phyloP scores from a whole-genome alignment of 2,329 filamentous ascomycete species.

The Neofusicoccum ribis region DNA sequence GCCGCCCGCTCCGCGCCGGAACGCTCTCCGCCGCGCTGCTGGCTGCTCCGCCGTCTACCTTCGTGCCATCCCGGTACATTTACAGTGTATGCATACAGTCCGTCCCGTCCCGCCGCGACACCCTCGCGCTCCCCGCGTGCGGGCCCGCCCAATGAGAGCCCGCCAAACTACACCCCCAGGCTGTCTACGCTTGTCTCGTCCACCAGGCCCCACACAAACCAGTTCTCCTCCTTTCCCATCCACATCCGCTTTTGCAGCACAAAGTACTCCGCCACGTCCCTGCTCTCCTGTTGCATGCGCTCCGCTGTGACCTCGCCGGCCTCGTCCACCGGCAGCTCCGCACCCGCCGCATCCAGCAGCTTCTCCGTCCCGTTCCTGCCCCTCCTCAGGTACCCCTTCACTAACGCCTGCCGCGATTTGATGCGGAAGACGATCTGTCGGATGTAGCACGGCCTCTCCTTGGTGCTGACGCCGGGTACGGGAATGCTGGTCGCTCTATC shows the following conservation, averaged over 20 bases:
- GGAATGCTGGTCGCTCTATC: conserved; percentile 55
- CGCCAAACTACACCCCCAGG: too few species aligned
- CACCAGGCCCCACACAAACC: conserved; percentile 67
- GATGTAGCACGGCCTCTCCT: conserved; percentile 39
- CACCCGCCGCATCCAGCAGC: conserved; percentile 27
- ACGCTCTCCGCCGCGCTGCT: background rate
- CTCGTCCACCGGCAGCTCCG: conserved; percentile 1
- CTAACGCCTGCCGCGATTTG: conserved; percentile 52
- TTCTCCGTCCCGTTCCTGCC: conserved; percentile 38
- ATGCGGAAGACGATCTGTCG: conserved; percentile 65
- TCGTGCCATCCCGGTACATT: background rate
- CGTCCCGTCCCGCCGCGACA: background rate
- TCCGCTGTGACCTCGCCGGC: conserved; percentile 17
- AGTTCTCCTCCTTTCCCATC: conserved; percentile 49
- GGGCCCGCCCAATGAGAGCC: too few species aligned
- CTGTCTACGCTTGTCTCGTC: conserved; percentile 46
- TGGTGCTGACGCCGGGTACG: conserved; percentile 27
- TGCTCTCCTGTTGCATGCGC: conserved; percentile 24
- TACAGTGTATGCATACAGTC: background rate
- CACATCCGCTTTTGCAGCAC: conserved; percentile 59
- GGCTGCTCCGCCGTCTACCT: background rate
- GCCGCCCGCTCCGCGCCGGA: background rate
- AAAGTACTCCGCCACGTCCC: conserved; percentile 63
- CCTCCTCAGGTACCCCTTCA: conserved; percentile 21
- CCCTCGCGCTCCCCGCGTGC: conserved; percentile 18